Conservation (phyloP, 805 yeast genomes). For the Huiozyma sinensis region DNA sequence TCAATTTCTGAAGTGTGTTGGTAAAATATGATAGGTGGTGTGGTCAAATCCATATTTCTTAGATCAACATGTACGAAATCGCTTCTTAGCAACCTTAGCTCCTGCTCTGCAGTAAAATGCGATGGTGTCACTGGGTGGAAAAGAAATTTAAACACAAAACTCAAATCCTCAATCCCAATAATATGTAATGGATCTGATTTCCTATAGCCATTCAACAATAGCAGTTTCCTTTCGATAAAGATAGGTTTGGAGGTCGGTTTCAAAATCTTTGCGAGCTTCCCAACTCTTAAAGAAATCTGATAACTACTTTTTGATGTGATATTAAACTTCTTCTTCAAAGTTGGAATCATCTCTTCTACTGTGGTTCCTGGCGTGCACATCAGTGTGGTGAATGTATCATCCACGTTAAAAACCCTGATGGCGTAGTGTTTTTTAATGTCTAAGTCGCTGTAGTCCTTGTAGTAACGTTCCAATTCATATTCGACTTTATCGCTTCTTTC, state of each 20-base stretch:
- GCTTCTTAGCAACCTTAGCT: constrained; percentile 41
- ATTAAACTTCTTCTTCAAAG: constrained; percentile 69
- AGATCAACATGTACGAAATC: constrained; percentile 68
- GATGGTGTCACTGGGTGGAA: constrained; percentile 54
- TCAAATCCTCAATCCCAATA: constrained; percentile 74
- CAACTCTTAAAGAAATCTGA: constrained; percentile 65
- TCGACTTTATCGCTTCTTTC: constrained; percentile 30
- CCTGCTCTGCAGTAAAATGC: constrained; percentile 57
- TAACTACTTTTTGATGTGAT: constrained; percentile 59
- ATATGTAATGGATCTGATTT: constrained; percentile 67
- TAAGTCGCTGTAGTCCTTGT: constrained; percentile 27
- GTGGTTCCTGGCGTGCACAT: constrained; percentile 72
- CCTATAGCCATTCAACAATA: constrained; percentile 67
- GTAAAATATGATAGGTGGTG: constrained; percentile 75
- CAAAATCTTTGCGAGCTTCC: constrained; percentile 63
- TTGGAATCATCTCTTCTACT: constrained; percentile 59
- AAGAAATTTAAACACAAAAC: constrained; percentile 72
- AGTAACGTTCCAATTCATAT: constrained; percentile 29
- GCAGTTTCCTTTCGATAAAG: constrained; percentile 59
- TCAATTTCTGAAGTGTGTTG: constrained; percentile 74
- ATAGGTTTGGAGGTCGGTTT: constrained; percentile 68
- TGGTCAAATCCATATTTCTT: constrained; percentile 62
- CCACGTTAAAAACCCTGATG: constrained; percentile 73
- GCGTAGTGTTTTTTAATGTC: constrained; percentile 26
- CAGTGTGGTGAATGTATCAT: constrained; percentile 70